Conservation (phyloP, 2,329 filamentous ascomycete genomes). For the Trichoderma aggressivum region DNA sequence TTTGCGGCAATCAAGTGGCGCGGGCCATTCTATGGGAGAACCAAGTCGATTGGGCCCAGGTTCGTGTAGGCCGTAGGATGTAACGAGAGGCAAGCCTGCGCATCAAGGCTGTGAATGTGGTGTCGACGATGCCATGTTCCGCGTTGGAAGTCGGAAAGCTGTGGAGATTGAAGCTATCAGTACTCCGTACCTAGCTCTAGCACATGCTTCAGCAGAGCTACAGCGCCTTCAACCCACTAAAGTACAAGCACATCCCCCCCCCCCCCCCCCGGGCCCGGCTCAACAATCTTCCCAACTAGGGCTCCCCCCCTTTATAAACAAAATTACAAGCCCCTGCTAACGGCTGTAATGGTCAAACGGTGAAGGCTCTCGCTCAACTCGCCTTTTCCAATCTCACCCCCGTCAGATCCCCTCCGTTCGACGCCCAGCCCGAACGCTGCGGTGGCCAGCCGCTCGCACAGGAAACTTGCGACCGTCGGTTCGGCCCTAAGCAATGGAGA, state of each 20-base stretch:
- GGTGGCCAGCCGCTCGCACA: conserved; percentile 63
- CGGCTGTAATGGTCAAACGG: conserved; percentile 63
- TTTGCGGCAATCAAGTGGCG: neutral
- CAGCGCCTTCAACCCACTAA: neutral
- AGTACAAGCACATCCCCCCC: neutral
- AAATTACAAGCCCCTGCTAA: conserved; percentile 5
- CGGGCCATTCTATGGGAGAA: neutral
- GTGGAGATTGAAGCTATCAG: neutral
- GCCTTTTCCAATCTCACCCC: conserved; percentile 49
- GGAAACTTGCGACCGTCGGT: conserved; percentile 63
- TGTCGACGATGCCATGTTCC: neutral
- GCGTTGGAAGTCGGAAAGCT: neutral
- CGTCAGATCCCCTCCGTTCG: conserved; percentile 51
- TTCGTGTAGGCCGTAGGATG: neutral
- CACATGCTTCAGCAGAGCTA: neutral
- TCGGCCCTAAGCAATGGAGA: conserved; percentile 66
- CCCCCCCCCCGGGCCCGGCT: neutral
- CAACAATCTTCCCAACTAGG: neutral
- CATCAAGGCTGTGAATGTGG: neutral
- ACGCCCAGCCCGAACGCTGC: conserved; percentile 67
- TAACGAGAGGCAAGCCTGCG: neutral
- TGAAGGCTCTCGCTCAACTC: conserved; percentile 56
- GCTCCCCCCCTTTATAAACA: conserved; percentile 24
- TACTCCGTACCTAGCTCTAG: neutral
- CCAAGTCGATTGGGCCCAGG: neutral